Evolutionary conservation across 2,329 filamentous ascomycete genomes (phyloP).

Genomic region (Pleurostoma richardsiae): DNA sequence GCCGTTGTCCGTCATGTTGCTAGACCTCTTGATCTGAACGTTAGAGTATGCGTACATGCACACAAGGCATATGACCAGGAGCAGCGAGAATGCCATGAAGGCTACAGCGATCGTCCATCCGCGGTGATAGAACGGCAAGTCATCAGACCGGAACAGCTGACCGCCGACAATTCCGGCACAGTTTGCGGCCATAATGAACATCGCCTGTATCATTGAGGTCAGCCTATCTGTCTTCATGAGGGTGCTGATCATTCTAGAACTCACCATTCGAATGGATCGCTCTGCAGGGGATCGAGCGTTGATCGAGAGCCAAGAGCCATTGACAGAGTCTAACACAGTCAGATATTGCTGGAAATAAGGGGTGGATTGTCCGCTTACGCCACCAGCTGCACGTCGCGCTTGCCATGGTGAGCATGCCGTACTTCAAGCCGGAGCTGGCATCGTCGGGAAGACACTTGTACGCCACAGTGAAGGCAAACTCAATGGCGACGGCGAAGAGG

Average conservation of each 20-base stretch:
- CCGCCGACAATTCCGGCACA: not conserved
- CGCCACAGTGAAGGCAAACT: constrained; percentile 12
- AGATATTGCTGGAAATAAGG: no score
- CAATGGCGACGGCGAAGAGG: constrained; percentile 5
- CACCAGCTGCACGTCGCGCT: constrained; percentile 12
- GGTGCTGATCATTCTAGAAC: not conserved
- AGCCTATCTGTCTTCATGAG: not conserved
- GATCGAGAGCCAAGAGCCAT: constrained; percentile 13
- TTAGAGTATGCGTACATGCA: not conserved
- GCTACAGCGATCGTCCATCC: not conserved
- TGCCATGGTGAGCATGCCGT: constrained; percentile 9
- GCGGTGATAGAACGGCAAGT: not conserved
- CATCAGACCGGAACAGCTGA: not conserved
- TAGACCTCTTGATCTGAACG: not conserved
- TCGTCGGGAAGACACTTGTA: constrained; percentile 11
- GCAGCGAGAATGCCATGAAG: constrained; percentile 1
- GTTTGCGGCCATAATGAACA: constrained; percentile 1
- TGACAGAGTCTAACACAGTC: constrained; percentile 8
- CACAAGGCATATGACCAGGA: not conserved
- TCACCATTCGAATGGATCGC: constrained; percentile 10
- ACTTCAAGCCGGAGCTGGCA: constrained; percentile 5
- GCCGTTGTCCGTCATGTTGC: not conserved
- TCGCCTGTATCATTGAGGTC: not conserved
- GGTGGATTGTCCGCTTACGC: constrained; percentile 1
- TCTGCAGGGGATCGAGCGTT: constrained; percentile 7